Evolutionary conservation across 108 stramenopile species (phyloP).

Genomic region (Skeletonema marinoi): DNA sequence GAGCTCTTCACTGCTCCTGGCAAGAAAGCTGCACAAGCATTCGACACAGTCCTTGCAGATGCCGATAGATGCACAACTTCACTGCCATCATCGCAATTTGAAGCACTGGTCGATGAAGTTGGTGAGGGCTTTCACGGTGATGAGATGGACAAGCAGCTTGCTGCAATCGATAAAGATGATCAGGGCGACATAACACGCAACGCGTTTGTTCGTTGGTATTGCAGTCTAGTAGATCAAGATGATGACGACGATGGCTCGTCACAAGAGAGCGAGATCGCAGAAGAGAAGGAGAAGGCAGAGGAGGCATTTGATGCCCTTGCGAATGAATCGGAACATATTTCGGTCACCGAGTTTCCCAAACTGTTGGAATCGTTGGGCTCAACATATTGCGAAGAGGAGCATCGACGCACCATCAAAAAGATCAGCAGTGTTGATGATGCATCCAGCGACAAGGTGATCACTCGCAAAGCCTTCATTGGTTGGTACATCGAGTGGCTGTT

Average conservation of each 20-base stretch:
- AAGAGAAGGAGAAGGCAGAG: constrained; percentile 67
- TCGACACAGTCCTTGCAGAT: constrained; percentile 10
- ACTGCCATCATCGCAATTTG: constrained; percentile 57
- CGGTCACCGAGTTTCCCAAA: constrained; percentile 58
- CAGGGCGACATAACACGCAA: constrained; percentile 49
- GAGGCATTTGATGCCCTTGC: constrained; percentile 44
- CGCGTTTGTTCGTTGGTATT: constrained; percentile 78
- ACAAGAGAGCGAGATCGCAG: constrained; percentile 60
- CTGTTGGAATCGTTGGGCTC: constrained; percentile 82
- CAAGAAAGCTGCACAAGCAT: too few relatives aligned
- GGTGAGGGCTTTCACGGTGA: constrained; percentile 90
- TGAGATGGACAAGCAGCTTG: constrained; percentile 70
- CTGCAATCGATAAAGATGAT: constrained; percentile 52
- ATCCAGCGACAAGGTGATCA: constrained; percentile 34
- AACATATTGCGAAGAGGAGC: constrained; percentile 90
- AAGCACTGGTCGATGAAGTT: constrained; percentile 70
- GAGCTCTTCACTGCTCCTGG: too few relatives aligned
- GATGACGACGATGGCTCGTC: constrained; percentile 49
- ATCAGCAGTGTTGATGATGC: constrained; percentile 33
- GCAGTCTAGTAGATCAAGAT: constrained; percentile 41
- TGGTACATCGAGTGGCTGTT: constrained; percentile 91
- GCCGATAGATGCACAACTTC: constrained; percentile 21
- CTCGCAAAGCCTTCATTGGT: constrained; percentile 58
- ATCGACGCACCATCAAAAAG: constrained; percentile 62
- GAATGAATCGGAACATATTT: constrained; percentile 33